These are phyloP conservation scores for Malus fusca DNA, from an alignment of 306 rosid species.

Conservation along the genomic window DNA sequence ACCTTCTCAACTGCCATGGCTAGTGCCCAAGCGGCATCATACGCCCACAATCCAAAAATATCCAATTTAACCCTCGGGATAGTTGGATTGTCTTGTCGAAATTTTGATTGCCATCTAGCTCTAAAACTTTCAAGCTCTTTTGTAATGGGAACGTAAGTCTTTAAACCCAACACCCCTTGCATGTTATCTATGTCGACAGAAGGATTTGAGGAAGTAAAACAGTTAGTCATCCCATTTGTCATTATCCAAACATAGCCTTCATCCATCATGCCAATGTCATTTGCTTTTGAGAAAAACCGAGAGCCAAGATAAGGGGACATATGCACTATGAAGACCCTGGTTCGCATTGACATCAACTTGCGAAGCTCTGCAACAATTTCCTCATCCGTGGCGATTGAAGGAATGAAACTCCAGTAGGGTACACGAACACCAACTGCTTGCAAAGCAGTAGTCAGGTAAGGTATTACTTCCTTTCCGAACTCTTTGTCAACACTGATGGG, in stretches of 20 bases:
- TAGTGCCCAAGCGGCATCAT: slow-evolving; percentile 26
- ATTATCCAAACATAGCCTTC: slow-evolving; percentile 45
- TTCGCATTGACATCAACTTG: slow-evolving; percentile 21
- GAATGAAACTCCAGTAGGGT: slow-evolving; percentile 23
- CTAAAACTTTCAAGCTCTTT: slow-evolving; percentile 20
- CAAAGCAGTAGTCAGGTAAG: slow-evolving; percentile 10
- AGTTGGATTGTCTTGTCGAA: slow-evolving; percentile 21
- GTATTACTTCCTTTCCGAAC: slow-evolving; percentile 14
- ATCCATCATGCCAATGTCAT: slow-evolving; percentile 30
- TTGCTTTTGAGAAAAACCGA: slow-evolving; percentile 21
- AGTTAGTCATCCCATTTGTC: slow-evolving; percentile 12
- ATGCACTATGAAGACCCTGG: slow-evolving; percentile 31
- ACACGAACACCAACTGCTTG: neutral
- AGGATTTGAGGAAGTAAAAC: neutral
- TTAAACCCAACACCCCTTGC: slow-evolving; percentile 30
- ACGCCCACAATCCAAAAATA: slow-evolving; percentile 22
- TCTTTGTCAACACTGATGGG: slow-evolving; percentile 9
- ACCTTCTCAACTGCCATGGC: slow-evolving; percentile 25
- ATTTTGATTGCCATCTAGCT: slow-evolving; percentile 31
- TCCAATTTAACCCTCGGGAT: neutral
- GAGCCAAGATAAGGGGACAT: neutral
- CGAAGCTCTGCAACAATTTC: slow-evolving; percentile 20
- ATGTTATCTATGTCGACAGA: neutral
- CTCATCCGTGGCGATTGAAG: slow-evolving; percentile 12
- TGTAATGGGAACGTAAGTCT: slow-evolving; percentile 25